Evolutionary conservation across 306 rosid genomes (phyloP), one percentile per base, ranked within the genome.

Genomic region (Ochetophila trinervis): DNA sequence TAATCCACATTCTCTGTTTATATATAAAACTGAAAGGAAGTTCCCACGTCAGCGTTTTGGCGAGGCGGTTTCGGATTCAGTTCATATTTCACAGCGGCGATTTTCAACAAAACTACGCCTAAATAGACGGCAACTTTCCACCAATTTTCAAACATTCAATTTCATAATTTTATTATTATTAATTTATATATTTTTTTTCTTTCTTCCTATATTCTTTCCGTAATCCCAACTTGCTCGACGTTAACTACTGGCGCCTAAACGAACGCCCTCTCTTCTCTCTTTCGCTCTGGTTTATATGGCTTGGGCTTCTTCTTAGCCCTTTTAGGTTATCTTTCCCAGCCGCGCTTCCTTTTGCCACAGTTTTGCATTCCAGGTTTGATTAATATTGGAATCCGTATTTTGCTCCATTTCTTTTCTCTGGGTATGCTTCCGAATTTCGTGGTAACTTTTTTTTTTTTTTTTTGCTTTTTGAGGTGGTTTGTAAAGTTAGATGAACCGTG

Each of bases 401-500:
- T 3, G 15, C 7, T 65, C n/a, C 18, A 10, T 37, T 65, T 21
- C 6, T 57, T 56, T 44, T 60, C 32, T 68, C 34, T 34, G 35
- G 57, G 53, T 57, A 17, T 34, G 56, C 44, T 74, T n/a, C 9
- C 45, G 57, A 14, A 45, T 22, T 73, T 40, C 45, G 10, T 40
- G 45, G 45, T 40, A 1, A 27, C 32, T 27, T 58, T 37, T 73
- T 52, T 57, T 23, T 48, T 40, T 53, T 57, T 20, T 24, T 63
- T 66, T 50, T 62, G 54, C 30, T 63, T 63, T 36, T 70, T 81
- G 65, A 55, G 71, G 68, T 69, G 61, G 63, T 71, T 77, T 57
- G 15, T 53, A 57, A 73, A 52, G 40, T 18, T 63, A 14, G 23
- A 58, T 53, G 22, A 52, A 62, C 0, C 48, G 22, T 24, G 58